Evolutionary conservation across 2,329 filamentous ascomycete genomes (phyloP).

Genomic region (Neofusicoccum cordaticola): DNA sequence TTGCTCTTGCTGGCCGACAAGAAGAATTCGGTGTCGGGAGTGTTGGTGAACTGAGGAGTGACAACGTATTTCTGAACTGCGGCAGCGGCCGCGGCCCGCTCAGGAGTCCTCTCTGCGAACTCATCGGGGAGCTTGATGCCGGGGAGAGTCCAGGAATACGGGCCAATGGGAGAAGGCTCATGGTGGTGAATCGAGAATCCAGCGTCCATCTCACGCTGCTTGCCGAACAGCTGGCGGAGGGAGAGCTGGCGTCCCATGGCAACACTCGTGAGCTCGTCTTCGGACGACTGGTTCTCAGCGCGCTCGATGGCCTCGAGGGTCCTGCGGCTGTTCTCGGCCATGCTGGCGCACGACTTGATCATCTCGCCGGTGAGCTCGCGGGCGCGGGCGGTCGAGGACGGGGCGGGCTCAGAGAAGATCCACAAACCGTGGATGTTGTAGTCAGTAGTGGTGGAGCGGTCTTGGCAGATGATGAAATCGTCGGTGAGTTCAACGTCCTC

Average conservation of each 20-base stretch:
- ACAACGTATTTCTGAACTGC: too few species aligned
- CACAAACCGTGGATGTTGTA: slow-evolving; percentile 58
- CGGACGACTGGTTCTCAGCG: slow-evolving; percentile 19
- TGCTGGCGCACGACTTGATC: slow-evolving; percentile 55
- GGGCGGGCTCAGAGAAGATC: slow-evolving; percentile 61
- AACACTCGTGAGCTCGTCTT: slow-evolving; percentile 37
- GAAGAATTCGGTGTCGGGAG: slow-evolving; percentile 25
- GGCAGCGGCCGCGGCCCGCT: too few species aligned
- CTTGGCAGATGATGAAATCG: slow-evolving; percentile 60
- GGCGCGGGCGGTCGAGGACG: slow-evolving; percentile 52
- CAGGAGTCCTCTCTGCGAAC: too few species aligned
- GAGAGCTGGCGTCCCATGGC: slow-evolving; percentile 54
- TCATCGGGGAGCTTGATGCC: neutral
- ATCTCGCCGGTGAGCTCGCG: slow-evolving; percentile 52
- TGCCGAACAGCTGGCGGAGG: slow-evolving; percentile 54
- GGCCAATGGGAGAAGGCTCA: neutral
- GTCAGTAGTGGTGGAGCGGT: slow-evolving; percentile 32
- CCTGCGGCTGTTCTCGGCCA: slow-evolving; percentile 50
- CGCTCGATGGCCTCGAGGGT: slow-evolving; percentile 27
- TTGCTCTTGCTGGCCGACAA: slow-evolving; percentile 1
- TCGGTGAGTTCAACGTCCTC: slow-evolving; percentile 50
- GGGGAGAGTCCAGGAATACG: neutral
- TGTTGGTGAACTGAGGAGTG: slow-evolving; percentile 20
- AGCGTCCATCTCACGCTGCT: slow-evolving; percentile 52
- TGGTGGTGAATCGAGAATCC: slow-evolving; percentile 51